Percentiles rank a stretch among this genome's conserved stretches.
Conservation (phyloP, 257 asterid genomes). For the Dorcoceras hygrometricum region DNA sequence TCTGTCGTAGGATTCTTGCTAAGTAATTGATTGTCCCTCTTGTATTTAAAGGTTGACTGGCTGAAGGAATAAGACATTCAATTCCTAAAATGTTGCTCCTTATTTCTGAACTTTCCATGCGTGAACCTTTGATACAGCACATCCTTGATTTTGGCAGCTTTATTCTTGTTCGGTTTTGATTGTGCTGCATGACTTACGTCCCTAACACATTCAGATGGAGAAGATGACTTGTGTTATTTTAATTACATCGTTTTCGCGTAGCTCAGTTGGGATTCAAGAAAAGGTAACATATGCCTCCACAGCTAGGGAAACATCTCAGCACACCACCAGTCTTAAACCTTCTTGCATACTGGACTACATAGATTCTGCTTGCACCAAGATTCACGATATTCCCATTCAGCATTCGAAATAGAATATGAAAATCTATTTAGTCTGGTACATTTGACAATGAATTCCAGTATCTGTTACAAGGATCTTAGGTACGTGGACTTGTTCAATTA, state of each 20-base stretch:
- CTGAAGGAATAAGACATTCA: too few relatives aligned
- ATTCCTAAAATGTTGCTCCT: too few relatives aligned
- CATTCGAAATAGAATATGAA: slow-evolving; percentile 1
- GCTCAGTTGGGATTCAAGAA: not conserved
- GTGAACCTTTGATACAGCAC: too few relatives aligned
- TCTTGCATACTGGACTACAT: not conserved
- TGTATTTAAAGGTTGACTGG: too few relatives aligned
- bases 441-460: not conserved
- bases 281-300: not conserved
- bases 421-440: not conserved
- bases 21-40: too few relatives aligned
- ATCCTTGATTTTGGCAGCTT: too few relatives aligned
- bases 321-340: not conserved
- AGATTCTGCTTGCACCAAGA: not conserved
- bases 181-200: too few relatives aligned
- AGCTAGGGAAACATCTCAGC: not conserved
- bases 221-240: not conserved
- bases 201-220: not conserved
- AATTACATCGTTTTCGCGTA: too few relatives aligned
- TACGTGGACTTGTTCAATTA: not conserved
- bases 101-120: too few relatives aligned
- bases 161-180: too few relatives aligned
- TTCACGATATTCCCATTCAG: not conserved
- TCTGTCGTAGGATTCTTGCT: too few relatives aligned
- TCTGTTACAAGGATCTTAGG: not conserved